These are phyloP conservation scores for Neofusicoccum kwambonambiense DNA, from an alignment of 2,329 filamentous ascomycete genomes.

Conservation along the genomic window DNA sequence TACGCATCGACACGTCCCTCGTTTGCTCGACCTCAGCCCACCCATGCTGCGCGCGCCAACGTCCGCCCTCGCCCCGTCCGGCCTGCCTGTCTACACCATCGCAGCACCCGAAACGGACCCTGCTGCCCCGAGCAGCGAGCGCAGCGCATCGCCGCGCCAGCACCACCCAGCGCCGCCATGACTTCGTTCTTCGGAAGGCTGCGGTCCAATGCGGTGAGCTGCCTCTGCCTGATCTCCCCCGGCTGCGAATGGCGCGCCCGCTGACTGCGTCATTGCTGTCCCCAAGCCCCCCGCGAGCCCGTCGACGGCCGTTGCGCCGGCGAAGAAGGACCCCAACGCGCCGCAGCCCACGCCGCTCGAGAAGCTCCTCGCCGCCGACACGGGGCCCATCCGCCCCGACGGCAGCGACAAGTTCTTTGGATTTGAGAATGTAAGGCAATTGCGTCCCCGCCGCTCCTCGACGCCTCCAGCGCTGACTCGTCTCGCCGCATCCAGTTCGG, in stretches of 20 bases:
- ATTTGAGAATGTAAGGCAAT: slow-evolving; percentile 82
- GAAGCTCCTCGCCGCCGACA: slow-evolving; percentile 81
- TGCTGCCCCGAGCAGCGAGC: slow-evolving; percentile 12
- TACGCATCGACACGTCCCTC: background rate
- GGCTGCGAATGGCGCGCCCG: background rate
- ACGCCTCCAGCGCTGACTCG: slow-evolving; percentile 25
- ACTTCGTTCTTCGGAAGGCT: slow-evolving; percentile 56
- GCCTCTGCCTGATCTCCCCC: background rate
- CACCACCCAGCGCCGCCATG: slow-evolving; percentile 37
- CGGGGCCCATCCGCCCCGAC: slow-evolving; percentile 77
- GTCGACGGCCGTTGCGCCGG: slow-evolving; percentile 45
- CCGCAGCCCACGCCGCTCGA: slow-evolving; percentile 60
- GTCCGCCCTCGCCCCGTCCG: background rate
- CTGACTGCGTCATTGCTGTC: slow-evolving; percentile 16
- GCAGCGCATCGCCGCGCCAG: slow-evolving; percentile 2
- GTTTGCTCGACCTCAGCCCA: background rate
- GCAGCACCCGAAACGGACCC: slow-evolving; percentile 5
- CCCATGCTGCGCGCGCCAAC: slow-evolving; percentile 1
- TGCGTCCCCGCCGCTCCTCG: slow-evolving; percentile 6
- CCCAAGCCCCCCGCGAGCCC: slow-evolving; percentile 49
- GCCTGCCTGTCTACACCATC: background rate
- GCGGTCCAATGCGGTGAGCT: slow-evolving; percentile 49
- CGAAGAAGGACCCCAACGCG: slow-evolving; percentile 61
- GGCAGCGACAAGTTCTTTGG: slow-evolving; percentile 98
- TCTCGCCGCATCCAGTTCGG: slow-evolving; percentile 66